A percentile compares a stretch with the other conserved stretches of the same genome.
Conservation (phyloP, 1,284 basidiomycete genomes). For the Trichosporon coremiiforme region DNA sequence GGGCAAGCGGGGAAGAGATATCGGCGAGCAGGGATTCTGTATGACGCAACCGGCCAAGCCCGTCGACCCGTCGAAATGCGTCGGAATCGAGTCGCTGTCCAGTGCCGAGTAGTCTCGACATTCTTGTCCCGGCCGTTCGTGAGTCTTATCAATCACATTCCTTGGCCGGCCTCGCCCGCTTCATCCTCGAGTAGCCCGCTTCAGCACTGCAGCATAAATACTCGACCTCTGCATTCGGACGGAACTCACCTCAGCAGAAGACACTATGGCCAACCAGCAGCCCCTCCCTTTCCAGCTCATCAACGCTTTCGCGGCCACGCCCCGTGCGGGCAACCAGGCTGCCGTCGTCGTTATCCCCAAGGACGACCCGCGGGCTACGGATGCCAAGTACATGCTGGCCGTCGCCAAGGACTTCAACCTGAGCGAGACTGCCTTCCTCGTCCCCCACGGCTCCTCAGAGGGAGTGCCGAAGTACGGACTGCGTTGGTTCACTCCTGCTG, state of each 20-base stretch:
- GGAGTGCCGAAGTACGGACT: slow-evolving; percentile 37
- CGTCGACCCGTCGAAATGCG: not conserved
- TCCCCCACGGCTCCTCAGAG: slow-evolving; percentile 24
- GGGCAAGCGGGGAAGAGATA: not conserved
- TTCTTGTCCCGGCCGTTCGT: not conserved
- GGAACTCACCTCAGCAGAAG: not conserved
- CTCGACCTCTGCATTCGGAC: not conserved
- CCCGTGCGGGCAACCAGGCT: slow-evolving; percentile 49
- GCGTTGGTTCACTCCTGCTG: slow-evolving; percentile 48
- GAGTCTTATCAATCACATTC: slow-evolving; percentile 1
- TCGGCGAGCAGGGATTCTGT: not conserved
- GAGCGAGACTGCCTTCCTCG: slow-evolving; percentile 48
- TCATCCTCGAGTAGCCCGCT: not conserved
- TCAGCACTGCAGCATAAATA: not conserved
- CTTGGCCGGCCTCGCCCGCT: not conserved
- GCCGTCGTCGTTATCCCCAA: slow-evolving; percentile 43
- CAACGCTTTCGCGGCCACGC: slow-evolving; percentile 46
- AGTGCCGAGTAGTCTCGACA: not conserved
- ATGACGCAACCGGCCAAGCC: not conserved
- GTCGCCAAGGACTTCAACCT: slow-evolving; percentile 46
- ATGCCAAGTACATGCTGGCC: slow-evolving; percentile 38
- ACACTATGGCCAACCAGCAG: not conserved
- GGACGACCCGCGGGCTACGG: slow-evolving; percentile 33
- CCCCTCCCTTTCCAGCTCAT: slow-evolving; percentile 39
- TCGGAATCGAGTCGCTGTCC: not conserved